Percentiles rank a stretch among this genome's conserved stretches.
These are phyloP conservation scores for Chlorella sp. DNA, from an alignment of 139 green algal genomes.

Conservation along the genomic window DNA sequence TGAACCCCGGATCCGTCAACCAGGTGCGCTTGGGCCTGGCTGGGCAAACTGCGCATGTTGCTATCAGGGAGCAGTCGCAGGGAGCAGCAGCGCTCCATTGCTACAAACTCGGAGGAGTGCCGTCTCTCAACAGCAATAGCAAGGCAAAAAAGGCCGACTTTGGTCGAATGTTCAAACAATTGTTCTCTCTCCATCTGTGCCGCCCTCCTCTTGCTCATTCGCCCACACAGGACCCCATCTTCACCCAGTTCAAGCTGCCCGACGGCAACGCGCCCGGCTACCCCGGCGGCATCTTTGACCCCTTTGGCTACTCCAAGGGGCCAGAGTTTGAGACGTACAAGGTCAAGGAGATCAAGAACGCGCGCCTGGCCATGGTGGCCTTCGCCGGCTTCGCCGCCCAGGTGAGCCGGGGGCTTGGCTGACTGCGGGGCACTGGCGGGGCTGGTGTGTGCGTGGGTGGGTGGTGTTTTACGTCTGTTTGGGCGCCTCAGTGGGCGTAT, in stretches of 20 bases:
- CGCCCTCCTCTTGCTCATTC: too few species aligned
- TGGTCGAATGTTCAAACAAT: too few species aligned
- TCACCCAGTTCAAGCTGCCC: conserved; percentile 41
- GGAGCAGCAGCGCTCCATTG: not conserved
- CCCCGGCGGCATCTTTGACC: conserved; percentile 69
- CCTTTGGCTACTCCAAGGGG: conserved; percentile 59
- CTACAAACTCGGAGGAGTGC: not conserved
- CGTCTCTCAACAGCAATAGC: too few species aligned
- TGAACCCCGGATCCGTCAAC: conserved; percentile 70
- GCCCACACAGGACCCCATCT: conserved; percentile 46
- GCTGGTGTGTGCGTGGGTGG: too few species aligned
- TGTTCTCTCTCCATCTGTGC: too few species aligned
- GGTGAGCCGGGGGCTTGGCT: too few species aligned
- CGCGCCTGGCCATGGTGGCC: conserved; percentile 61
- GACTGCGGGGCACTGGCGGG: too few species aligned
- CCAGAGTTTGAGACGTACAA: conserved; percentile 53
- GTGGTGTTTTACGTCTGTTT: too few species aligned
- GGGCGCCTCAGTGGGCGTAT: too few species aligned
- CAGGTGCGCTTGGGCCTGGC: conserved; percentile 9
- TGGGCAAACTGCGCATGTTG: too few species aligned
- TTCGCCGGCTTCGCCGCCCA: conserved; percentile 53
- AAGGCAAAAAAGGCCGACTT: too few species aligned
- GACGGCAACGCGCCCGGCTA: conserved; percentile 47
- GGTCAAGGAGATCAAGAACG: conserved; percentile 88
- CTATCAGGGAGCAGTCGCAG: too few species aligned